phyloP scores from a whole-genome alignment of 495 filamentous ascomycete genomes.

The Penicillium soppii region DNA sequence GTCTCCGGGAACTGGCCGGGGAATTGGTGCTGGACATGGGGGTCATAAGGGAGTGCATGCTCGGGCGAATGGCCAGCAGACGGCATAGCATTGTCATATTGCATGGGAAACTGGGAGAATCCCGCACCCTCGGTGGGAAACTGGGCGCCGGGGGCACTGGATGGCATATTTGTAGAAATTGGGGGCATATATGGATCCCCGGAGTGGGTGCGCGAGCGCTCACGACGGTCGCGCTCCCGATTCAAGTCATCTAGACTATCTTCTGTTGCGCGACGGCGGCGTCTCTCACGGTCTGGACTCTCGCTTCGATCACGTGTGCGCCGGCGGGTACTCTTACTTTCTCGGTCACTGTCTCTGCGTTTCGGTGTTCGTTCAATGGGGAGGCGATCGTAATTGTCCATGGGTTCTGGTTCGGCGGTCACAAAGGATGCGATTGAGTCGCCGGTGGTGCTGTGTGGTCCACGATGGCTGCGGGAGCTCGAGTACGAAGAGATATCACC shows the following conservation, averaged over 20 bases:
- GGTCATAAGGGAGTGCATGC: constrained; percentile 33
- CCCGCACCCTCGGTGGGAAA: constrained; percentile 38
- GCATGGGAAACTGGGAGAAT: constrained; percentile 47
- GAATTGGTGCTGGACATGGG: constrained; percentile 59
- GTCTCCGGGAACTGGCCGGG: constrained; percentile 54
- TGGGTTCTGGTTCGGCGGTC: constrained; percentile 46
- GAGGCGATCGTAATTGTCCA: constrained; percentile 27
- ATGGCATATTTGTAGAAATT: constrained; percentile 23
- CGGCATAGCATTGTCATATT: constrained; percentile 30
- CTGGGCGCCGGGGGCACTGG: constrained; percentile 25
- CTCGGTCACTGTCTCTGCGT: constrained; percentile 33
- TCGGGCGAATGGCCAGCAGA: constrained; percentile 15
- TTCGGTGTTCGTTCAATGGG: constrained; percentile 33
- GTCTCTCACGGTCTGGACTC: constrained; percentile 35
- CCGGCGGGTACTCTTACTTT: constrained; percentile 32
- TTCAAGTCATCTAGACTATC: constrained; percentile 25
- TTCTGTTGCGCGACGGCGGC: constrained; percentile 23
- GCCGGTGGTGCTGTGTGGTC: constrained; percentile 37
- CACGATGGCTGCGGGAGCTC: constrained; percentile 37
- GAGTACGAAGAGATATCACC: constrained; percentile 40
- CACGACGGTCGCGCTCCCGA: constrained; percentile 30
- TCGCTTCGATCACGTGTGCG: constrained; percentile 32
- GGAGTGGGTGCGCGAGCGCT: constrained; percentile 34
- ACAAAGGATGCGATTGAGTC: constrained; percentile 55
- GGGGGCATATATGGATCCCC: constrained; percentile 31